phyloP scores from a whole-genome alignment of 129 eudicot species.

The Saposhnikovia divaricata region DNA sequence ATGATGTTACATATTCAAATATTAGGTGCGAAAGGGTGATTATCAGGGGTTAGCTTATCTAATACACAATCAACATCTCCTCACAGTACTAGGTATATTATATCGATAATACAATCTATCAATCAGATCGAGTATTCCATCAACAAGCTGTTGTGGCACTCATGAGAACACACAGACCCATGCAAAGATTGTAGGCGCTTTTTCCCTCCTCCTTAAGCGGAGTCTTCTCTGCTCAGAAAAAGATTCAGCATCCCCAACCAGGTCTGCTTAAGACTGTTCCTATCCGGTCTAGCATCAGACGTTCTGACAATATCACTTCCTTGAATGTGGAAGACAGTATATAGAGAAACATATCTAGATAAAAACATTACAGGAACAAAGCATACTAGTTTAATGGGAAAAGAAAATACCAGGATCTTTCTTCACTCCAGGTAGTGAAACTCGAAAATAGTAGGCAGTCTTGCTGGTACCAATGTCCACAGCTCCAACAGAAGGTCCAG shows the following conservation, averaged over 20 bases:
- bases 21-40: neutral
- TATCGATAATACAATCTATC: neutral
- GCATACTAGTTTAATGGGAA: neutral
- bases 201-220: no score
- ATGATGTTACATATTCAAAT: neutral
- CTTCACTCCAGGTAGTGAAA: constrained; percentile 90
- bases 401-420: constrained; percentile 59
- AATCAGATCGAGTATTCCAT: neutral
- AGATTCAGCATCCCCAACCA: neutral
- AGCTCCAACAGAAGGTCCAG: constrained; percentile 67
- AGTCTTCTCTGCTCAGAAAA: neutral
- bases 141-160: neutral
- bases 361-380: neutral
- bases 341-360: constrained; percentile 1
- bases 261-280: neutral
- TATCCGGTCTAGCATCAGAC: neutral
- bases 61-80: neutral
- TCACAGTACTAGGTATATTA: neutral
- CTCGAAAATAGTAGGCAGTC: constrained; percentile 68
- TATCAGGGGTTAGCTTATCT: neutral
- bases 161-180: neutral
- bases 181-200: neutral
- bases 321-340: neutral
- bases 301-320: neutral
- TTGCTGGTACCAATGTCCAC: constrained; percentile 69